Evolutionary conservation across 345 rosid genomes (phyloP).

Genomic region (Gossypium anomalum): DNA sequence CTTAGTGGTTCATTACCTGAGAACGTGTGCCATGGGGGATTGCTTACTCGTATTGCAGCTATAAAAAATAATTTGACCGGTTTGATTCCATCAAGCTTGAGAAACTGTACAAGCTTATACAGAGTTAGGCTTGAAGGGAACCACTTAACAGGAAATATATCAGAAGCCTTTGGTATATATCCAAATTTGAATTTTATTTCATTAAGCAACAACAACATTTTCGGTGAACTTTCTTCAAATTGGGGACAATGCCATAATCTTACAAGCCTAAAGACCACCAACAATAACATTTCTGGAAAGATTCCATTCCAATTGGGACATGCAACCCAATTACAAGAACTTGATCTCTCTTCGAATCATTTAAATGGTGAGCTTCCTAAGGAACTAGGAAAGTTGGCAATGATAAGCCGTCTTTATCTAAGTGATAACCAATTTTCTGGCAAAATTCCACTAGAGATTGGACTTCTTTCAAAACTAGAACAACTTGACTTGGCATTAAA

Average conservation of each 20-base stretch:
- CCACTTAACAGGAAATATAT: constrained; percentile 24
- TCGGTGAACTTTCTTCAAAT: constrained; percentile 22
- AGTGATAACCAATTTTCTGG: constrained; percentile 21
- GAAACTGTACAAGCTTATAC: constrained; percentile 22
- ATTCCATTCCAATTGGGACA: constrained; percentile 31
- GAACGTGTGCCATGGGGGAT: not conserved
- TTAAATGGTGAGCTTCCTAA: constrained; percentile 32
- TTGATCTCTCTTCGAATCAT: constrained; percentile 39
- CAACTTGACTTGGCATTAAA: constrained; percentile 30
- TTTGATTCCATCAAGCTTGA: constrained; percentile 30
- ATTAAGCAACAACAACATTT: constrained; percentile 24
- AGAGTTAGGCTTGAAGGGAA: constrained; percentile 28
- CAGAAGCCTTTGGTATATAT: constrained; percentile 27
- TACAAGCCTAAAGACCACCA: constrained; percentile 1
- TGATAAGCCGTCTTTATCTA: not conserved
- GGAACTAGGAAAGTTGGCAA: constrained; percentile 26
- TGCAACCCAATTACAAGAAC: constrained; percentile 11
- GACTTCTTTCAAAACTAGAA: not conserved
- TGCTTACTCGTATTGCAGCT: not conserved
- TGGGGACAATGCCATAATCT: not conserved
- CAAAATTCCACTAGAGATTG: constrained; percentile 18
- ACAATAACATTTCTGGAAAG: constrained; percentile 24
- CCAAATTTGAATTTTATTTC: constrained; percentile 16
- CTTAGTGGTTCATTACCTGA: not conserved
- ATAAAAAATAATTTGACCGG: constrained; percentile 20